Percentiles rank a stretch among this genome's conserved stretches.
Evolutionary conservation across 2,329 filamentous ascomycete species (phyloP).

Genomic region (Ophiostoma tasmaniense): DNA sequence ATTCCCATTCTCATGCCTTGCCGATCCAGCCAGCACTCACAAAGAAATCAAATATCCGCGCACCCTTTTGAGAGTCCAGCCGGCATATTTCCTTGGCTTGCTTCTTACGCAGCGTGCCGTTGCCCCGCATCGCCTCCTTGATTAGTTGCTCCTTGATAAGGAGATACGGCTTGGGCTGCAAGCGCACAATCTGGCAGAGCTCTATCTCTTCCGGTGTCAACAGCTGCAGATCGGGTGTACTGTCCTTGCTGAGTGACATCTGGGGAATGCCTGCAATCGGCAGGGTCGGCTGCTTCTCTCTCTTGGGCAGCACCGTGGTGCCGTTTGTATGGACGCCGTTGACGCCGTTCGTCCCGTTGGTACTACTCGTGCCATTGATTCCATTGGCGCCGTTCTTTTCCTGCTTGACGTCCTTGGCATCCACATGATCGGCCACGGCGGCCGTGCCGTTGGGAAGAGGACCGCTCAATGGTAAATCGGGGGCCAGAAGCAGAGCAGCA

Average conservation of each 20-base stretch:
- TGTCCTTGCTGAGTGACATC: slow-evolving; percentile 64
- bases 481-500: slow-evolving; percentile 66
- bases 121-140: slow-evolving; percentile 80
- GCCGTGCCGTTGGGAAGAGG: slow-evolving; percentile 45
- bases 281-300: slow-evolving; percentile 45
- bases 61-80: slow-evolving; percentile 77
- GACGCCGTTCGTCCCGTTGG: slow-evolving; percentile 6
- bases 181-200: slow-evolving; percentile 71
- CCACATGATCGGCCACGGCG: slow-evolving; percentile 21
- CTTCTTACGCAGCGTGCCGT: slow-evolving; percentile 87
- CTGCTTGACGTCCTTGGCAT: neutral
- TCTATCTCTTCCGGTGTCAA: slow-evolving; percentile 77
- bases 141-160: slow-evolving; percentile 91
- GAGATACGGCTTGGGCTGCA: slow-evolving; percentile 90
- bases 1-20: slow-evolving; percentile 49
- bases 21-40: slow-evolving; percentile 87
- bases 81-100: slow-evolving; percentile 77
- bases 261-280: slow-evolving; percentile 54
- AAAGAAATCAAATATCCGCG: slow-evolving; percentile 88
- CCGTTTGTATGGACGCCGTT: slow-evolving; percentile 21
- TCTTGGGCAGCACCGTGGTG: slow-evolving; percentile 33
- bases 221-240: slow-evolving; percentile 74
- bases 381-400: slow-evolving; percentile 11
- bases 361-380: slow-evolving; percentile 28
- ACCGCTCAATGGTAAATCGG: slow-evolving; percentile 47